phyloP scores from a whole-genome alignment of 169 alveolate genomes.

The Babesia sp. region DNA sequence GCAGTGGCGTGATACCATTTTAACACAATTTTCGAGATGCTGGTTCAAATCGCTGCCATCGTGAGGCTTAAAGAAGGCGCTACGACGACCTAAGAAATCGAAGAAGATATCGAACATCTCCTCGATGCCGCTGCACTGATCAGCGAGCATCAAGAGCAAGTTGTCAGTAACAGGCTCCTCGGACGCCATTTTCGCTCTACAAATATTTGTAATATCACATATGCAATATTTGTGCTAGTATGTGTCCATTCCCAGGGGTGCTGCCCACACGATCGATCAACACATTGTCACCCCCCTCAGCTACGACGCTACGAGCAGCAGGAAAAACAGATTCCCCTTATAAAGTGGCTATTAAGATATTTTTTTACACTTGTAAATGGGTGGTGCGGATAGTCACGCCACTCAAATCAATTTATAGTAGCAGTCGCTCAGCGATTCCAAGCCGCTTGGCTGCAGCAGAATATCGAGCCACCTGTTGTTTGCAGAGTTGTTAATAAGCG shows the following conservation, averaged over 20 bases:
- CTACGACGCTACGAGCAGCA: no score
- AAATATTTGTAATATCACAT: neutral
- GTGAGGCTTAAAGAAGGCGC: constrained; percentile 90
- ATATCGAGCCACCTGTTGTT: constrained; percentile 32
- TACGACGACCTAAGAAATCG: constrained; percentile 92
- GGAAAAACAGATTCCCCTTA: no score
- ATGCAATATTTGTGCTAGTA: neutral
- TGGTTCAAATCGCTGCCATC: constrained; percentile 72
- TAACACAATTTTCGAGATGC: constrained; percentile 66
- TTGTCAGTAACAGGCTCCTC: constrained; percentile 78
- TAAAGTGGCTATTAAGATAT: no score
- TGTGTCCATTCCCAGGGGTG: no score
- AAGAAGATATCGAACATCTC: constrained; percentile 88
- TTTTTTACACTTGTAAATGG: no score
- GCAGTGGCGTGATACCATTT: constrained; percentile 44
- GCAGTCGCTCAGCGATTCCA: constrained; percentile 14
- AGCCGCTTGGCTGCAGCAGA: constrained; percentile 12
- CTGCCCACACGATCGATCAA: no score
- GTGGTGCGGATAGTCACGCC: no score
- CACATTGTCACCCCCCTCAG: no score
- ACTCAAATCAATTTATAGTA: constrained; percentile 18
- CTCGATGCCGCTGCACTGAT: constrained; percentile 92
- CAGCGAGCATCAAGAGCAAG: constrained; percentile 87
- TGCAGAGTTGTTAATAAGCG: neutral
- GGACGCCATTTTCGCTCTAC: constrained; percentile 44